Base-by-base conservation (phyloP, 176 grass and related monocot species). In the Ananas comosus region DNA sequence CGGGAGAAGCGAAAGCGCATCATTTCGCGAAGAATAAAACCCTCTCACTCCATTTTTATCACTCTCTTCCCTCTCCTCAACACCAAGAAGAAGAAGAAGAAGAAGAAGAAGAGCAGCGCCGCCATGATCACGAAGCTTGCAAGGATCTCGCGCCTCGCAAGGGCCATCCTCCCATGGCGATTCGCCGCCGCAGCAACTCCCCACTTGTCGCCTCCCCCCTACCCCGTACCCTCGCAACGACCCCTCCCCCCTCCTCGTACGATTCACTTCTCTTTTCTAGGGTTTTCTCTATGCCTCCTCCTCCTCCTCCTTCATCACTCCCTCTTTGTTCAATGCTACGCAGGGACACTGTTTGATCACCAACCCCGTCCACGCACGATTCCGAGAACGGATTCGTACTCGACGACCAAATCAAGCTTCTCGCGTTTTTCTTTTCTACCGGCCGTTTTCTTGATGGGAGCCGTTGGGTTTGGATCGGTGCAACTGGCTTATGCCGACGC, bases 401-500 rank as follows among this genome's bases (percentile, higher is more conserved):
- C 72, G 68, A 25, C 72, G 72, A 3, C 58, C 29, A 19, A 49
- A 51, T 22, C 18, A 48, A 0, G 13, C 4, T 52, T 57, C 61
- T 10, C 74, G 48, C 16, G 21, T 68, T 69, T 58, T 9, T 64
- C 76, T 16, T 7, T 78, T 52, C 14, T 79, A 22, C 67, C 59
- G 14, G 72, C 61, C 49, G 76, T 76, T 9, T 91, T 84, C 13
- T 64, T 87, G 42, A 69, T 82, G 17, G 23, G 54, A 51, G 69
- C 73, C 42, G 25, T 64, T 0, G 79, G 72, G 54, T 58, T 88
- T 48, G 79, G 75, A 11, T 73, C 70, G 6, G 1, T 88, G 14
- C 79, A 74, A 14, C 74, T 83, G 49, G 89, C 73, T 61, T 80
- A 85, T 42, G 82, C 89, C 2, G 89, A 92, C 57, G 69, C 78